Evolutionary conservation across 2,329 filamentous ascomycete species (phyloP).

Genomic region (Colletotrichum filicis): DNA sequence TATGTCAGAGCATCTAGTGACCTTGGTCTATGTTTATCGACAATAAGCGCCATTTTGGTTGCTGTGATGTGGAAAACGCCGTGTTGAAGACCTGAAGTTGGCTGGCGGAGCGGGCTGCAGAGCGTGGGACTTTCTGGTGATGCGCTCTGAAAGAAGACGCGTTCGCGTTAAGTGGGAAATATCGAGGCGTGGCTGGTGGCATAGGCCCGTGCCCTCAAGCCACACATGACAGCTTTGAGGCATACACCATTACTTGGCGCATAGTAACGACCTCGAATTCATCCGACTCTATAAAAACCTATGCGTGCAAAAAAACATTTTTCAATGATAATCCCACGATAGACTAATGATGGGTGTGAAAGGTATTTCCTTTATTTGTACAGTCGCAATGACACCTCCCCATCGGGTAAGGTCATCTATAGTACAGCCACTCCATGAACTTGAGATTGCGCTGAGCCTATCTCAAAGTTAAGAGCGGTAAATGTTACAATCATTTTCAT

Average conservation of each 20-base stretch:
- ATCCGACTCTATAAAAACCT: background rate
- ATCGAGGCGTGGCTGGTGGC: conserved; percentile 24
- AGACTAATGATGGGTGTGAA: background rate
- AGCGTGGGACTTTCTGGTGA: conserved; percentile 31
- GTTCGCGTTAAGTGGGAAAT: conserved; percentile 50
- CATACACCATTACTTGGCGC: background rate
- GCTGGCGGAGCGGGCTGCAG: background rate
- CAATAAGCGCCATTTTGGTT: conserved; percentile 72
- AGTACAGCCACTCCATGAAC: conserved; percentile 26
- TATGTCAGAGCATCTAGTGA: conserved; percentile 85
- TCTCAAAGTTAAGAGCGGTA: background rate
- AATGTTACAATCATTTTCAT: conserved; percentile 21
- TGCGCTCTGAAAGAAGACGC: conserved; percentile 40
- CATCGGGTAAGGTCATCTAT: conserved; percentile 15
- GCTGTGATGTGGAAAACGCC: conserved; percentile 24
- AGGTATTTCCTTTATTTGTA: conserved; percentile 5
- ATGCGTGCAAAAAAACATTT: background rate
- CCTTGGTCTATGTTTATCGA: conserved; percentile 78
- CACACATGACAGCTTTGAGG: background rate
- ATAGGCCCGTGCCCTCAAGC: conserved; percentile 34
- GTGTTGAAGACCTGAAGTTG: conserved; percentile 7
- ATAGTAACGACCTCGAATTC: background rate
- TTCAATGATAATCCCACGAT: background rate
- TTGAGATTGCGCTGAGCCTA: background rate
- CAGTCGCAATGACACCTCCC: background rate